Evolutionary conservation across 176 grass and related monocot species (phyloP).

Genomic region (Rhynchospora pubera): DNA sequence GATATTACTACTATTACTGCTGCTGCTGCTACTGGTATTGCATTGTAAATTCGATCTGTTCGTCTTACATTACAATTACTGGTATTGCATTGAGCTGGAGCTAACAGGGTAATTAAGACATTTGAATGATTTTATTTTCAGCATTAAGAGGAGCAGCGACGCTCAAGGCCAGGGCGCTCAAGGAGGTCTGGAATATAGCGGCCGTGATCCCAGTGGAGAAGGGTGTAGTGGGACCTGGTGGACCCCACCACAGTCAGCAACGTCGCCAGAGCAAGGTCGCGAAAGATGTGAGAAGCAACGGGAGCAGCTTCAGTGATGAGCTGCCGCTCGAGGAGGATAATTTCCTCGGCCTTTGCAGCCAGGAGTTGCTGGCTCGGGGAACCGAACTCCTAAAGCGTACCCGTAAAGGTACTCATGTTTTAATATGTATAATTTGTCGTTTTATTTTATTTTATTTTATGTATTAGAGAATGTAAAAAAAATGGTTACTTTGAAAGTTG

Average conservation of each 20-base stretch:
- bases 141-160: constrained; percentile 73
- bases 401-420: constrained; percentile 49
- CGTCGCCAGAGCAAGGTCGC: constrained; percentile 35
- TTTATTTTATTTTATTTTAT: neutral
- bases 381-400: constrained; percentile 95
- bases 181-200: constrained; percentile 77
- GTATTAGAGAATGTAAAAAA: neutral
- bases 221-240: constrained; percentile 20
- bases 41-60: neutral
- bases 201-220: constrained; percentile 96
- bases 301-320: constrained; percentile 61
- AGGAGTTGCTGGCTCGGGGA: constrained; percentile 84
- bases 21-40: constrained; percentile 74
- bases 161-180: constrained; percentile 62
- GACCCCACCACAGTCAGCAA: constrained; percentile 26
- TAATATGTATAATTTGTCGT: neutral
- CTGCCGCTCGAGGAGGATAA: constrained; percentile 47
- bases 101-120: no score
- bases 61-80: constrained; percentile 28
- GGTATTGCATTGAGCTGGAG: constrained; percentile 19
- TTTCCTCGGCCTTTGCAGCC: constrained; percentile 70
- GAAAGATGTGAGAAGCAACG: constrained; percentile 52
- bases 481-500: neutral
- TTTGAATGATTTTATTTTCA: neutral
- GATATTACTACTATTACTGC: constrained; percentile 84